Evolutionary conservation across 179 eudicot genomes (phyloP).

Genomic region (Vitellaria paradoxa): DNA sequence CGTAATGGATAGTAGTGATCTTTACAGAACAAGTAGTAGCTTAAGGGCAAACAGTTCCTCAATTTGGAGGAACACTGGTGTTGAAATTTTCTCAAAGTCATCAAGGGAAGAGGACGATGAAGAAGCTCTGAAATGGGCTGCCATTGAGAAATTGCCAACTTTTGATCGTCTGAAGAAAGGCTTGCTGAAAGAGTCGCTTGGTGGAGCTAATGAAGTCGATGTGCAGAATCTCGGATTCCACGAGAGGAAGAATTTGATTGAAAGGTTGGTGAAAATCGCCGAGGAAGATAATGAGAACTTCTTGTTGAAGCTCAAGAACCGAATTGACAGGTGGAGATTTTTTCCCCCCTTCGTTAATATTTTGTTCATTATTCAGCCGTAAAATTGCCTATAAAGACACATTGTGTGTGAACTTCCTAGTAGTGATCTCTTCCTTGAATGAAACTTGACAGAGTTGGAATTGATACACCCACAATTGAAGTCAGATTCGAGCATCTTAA

Average conservation of each 20-base stretch:
- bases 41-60: slow-evolving; percentile 27
- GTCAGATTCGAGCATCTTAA: slow-evolving; percentile 38
- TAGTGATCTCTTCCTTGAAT: not conserved
- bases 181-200: slow-evolving; percentile 29
- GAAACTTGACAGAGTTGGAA: slow-evolving; percentile 23
- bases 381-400: not conserved
- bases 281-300: slow-evolving; percentile 51
- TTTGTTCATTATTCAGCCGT: no score
- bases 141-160: slow-evolving; percentile 52
- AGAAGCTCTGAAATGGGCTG: slow-evolving; percentile 50
- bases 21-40: slow-evolving; percentile 19
- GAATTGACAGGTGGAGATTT: slow-evolving; percentile 36
- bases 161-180: slow-evolving; percentile 44
- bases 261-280: slow-evolving; percentile 29
- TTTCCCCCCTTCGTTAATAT: no score
- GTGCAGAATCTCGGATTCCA: slow-evolving; percentile 30
- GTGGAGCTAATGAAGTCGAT: slow-evolving; percentile 30
- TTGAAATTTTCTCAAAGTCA: slow-evolving; percentile 37
- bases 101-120: slow-evolving; percentile 43
- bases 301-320: slow-evolving; percentile 41
- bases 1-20: slow-evolving; percentile 11
- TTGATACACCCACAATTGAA: slow-evolving; percentile 41
- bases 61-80: slow-evolving; percentile 27
- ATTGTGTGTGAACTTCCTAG: not conserved
- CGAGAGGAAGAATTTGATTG: slow-evolving; percentile 30